Evolutionary conservation across 1,284 basidiomycete species (phyloP), one percentile per base, ranked within the genome.

Genomic region (Mycosarcoma mackinlayi): DNA sequence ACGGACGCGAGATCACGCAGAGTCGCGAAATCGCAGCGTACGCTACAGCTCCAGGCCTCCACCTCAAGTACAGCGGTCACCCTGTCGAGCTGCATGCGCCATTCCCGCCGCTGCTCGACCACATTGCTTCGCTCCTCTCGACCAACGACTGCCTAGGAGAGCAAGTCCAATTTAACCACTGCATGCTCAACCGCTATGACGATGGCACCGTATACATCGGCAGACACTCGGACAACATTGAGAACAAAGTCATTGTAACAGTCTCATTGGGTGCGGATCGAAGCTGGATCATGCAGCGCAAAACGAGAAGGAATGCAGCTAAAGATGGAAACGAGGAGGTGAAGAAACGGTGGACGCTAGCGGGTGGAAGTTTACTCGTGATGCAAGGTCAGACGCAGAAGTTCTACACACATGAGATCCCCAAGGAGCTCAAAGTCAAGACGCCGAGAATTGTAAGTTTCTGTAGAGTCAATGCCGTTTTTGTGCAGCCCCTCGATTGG

Each of bases 331-430:
- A 31, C n/a, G 64, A 55, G 3, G 55, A 41, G 50, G n/a, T 56
- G 18, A 58, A 65, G 46, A 56, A 79, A 76, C 77, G 74, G 19
- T 85, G 83, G 83, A 78, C 51, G 52, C 78, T 87, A 14, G 82
- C 54, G 1, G 84, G 85, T 37, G 86, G 87, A 1, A 86, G 86
- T 48, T 61, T 87, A 40, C 72, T 87, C 19, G 83, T 87, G 16
- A 87, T 87, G 86, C 85, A 86, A 60, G 86, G 86, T 35, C 69
- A 83, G 19, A 87, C 86, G 6, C 87, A 87, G 64, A 78, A 84
- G 30, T 83, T 79, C 34, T 87, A 86, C 84, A 87, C 86, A 66
- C 77, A 79, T 24, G 74, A 79, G 56, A 78, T 79, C 18, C 76
- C 77, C 13, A 77, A 75, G 44, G 76, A 79, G 54, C 50, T 54